These are phyloP conservation scores for Dioszegia aurantiaca DNA, from an alignment of 768 basidiomycete genomes.

Conservation along the genomic window DNA sequence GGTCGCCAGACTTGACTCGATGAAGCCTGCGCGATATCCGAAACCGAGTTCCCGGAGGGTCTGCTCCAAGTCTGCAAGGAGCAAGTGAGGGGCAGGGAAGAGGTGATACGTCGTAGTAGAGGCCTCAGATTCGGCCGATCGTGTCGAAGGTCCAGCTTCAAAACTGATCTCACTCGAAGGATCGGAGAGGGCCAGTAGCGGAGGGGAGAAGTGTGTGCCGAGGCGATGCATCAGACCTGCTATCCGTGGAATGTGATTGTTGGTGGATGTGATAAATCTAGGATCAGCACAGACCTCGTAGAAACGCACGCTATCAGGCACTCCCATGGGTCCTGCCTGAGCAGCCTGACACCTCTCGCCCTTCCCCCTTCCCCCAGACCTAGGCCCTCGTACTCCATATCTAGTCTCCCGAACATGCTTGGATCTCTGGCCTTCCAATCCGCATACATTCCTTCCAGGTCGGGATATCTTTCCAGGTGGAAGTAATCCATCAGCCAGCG, in stretches of 20 bases:
- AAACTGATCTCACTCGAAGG: background rate
- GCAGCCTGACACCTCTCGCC: slow-evolving; percentile 69
- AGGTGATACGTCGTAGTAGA: slow-evolving; percentile 63
- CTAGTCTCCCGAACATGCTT: slow-evolving; percentile 63
- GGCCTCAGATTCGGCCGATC: slow-evolving; percentile 16
- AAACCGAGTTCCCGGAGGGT: slow-evolving; percentile 80
- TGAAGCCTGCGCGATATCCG: slow-evolving; percentile 90
- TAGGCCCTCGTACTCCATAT: slow-evolving; percentile 48
- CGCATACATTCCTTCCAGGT: slow-evolving; percentile 67
- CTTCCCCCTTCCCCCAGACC: slow-evolving; percentile 56
- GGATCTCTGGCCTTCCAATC: slow-evolving; percentile 72
- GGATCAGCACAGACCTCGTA: background rate
- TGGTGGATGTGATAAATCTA: slow-evolving; percentile 96
- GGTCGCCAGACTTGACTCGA: slow-evolving; percentile 55
- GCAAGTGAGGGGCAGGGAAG: slow-evolving; percentile 64
- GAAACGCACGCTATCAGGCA: slow-evolving; percentile 80
- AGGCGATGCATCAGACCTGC: slow-evolving; percentile 86
- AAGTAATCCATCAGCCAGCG: slow-evolving; percentile 75
- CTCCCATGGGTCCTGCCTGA: slow-evolving; percentile 95
- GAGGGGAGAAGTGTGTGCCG: slow-evolving; percentile 70
- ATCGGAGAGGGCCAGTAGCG: slow-evolving; percentile 58
- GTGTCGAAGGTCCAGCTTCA: background rate
- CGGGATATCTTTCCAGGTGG: slow-evolving; percentile 65
- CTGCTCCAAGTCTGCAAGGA: slow-evolving; percentile 57
- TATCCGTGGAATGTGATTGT: slow-evolving; percentile 93